Evolutionary conservation across 2,329 filamentous ascomycete species (phyloP).

Genomic region (Clarireedia paspali): DNA sequence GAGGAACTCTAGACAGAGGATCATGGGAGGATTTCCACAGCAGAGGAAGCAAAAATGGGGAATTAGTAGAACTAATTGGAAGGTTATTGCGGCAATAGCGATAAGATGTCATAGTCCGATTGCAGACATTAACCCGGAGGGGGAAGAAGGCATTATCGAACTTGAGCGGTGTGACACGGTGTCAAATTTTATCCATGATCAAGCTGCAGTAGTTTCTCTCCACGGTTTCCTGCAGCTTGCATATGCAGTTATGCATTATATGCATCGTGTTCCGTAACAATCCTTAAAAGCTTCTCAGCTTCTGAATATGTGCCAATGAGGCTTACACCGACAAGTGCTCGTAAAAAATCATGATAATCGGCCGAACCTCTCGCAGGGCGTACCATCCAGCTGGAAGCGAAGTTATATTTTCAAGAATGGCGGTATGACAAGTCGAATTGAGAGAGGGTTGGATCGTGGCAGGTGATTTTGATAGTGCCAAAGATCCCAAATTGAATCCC

Average conservation of each 20-base stretch:
- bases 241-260: background rate
- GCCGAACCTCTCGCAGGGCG: background rate
- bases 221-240: background rate
- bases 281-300: background rate
- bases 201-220: background rate
- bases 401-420: too few relatives aligned
- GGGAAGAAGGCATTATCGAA: background rate
- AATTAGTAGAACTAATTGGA: background rate
- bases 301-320: background rate
- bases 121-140: background rate
- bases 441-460: too few relatives aligned
- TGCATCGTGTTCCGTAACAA: background rate
- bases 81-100: background rate
- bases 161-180: background rate
- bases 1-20: background rate
- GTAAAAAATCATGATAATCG: background rate
- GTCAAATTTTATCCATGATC: background rate
- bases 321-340: background rate
- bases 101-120: background rate
- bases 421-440: too few relatives aligned
- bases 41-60: background rate
- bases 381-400: background rate
- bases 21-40: background rate
- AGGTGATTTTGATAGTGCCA: too few relatives aligned
- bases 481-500: too few relatives aligned